These are phyloP conservation scores for Dendrobium catenatum DNA, from an alignment of 106 monocot species.

Conservation along the genomic window DNA sequence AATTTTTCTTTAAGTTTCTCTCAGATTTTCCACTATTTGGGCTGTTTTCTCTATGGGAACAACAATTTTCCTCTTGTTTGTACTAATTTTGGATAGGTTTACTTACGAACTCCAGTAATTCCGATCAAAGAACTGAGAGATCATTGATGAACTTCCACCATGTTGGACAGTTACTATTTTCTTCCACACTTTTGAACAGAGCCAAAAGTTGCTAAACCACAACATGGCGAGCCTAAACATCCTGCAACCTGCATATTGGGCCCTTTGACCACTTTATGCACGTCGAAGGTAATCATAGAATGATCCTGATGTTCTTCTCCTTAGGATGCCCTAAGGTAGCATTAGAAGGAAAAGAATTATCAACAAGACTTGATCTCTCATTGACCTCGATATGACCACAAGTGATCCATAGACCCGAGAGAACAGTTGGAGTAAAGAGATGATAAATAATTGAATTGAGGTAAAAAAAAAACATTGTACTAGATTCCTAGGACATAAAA, in stretches of 20 bases:
- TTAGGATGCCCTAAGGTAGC: not conserved
- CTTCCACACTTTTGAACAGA: not conserved
- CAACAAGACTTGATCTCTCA: constrained; percentile 10
- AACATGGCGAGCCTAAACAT: not conserved
- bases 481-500: not conserved
- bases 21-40: too few relatives aligned
- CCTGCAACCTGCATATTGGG: constrained; percentile 11
- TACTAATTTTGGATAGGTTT: too few relatives aligned
- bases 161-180: not conserved
- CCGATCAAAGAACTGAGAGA: too few relatives aligned
- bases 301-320: constrained; percentile 12
- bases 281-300: constrained; percentile 17
- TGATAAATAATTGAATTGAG: not conserved
- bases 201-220: not conserved
- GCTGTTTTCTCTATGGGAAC: too few relatives aligned
- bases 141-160: not conserved
- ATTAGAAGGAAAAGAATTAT: constrained; percentile 1
- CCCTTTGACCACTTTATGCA: constrained; percentile 16
- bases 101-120: too few relatives aligned
- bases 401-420: constrained; percentile 10
- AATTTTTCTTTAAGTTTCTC: too few relatives aligned
- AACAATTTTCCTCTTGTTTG: too few relatives aligned
- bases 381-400: constrained; percentile 14
- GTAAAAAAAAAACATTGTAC: not conserved
- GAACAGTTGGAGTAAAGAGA: not conserved